These are phyloP conservation scores for Poteriospumella lacustris DNA, from an alignment of 108 stramenopile species.

Conservation along the genomic window DNA sequence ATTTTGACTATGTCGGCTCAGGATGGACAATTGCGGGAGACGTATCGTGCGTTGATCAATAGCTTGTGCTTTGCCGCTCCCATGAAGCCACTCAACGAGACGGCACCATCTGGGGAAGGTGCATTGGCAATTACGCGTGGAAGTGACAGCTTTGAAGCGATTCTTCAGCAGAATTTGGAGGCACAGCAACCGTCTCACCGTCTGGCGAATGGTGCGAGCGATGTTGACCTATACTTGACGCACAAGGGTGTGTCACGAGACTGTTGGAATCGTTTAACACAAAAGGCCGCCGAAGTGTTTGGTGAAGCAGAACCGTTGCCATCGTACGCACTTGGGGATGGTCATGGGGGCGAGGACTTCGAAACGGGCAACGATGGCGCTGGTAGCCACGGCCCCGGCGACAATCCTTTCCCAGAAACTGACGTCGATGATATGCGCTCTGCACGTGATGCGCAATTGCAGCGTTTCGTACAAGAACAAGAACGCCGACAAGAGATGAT, in stretches of 20 bases:
- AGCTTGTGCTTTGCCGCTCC: background rate
- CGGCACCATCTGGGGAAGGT: background rate
- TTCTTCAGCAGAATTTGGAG: background rate
- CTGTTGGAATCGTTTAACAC: background rate
- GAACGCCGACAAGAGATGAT: no score
- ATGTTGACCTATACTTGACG: background rate
- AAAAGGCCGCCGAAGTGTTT: no score
- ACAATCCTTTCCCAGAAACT: slow-evolving; percentile 19
- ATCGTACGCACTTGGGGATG: background rate
- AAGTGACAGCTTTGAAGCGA: background rate
- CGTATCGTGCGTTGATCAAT: background rate
- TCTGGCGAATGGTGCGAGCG: background rate
- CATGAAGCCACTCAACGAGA: background rate
- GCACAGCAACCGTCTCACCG: background rate
- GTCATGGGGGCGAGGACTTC: background rate
- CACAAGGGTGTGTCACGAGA: background rate
- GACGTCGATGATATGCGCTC: slow-evolving; percentile 9
- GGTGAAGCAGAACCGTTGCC: background rate
- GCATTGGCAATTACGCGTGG: background rate
- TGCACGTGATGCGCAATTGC: background rate
- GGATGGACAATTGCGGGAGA: background rate
- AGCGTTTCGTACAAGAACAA: background rate
- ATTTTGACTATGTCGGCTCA: background rate
- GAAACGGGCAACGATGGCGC: background rate
- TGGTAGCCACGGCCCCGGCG: background rate